These are phyloP conservation scores for Hypsizygus ulmarius DNA, from an alignment of 1,284 basidiomycete genomes.

Conservation along the genomic window DNA sequence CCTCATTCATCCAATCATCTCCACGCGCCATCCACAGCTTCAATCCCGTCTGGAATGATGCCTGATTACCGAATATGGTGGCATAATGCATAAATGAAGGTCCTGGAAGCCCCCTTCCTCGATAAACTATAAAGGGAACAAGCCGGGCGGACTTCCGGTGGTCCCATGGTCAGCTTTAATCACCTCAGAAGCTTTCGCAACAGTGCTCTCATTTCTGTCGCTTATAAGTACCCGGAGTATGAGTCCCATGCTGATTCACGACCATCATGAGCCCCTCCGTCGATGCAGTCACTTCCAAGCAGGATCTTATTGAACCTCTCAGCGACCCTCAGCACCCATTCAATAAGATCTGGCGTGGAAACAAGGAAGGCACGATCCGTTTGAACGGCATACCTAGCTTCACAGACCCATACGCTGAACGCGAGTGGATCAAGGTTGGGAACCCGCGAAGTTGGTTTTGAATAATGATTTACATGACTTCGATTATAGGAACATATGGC, in stretches of 20 bases:
- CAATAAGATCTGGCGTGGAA: constrained; percentile 20
- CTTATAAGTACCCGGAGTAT: too few relatives aligned
- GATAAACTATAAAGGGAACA: too few relatives aligned
- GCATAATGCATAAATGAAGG: too few relatives aligned
- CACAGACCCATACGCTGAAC: constrained; percentile 23
- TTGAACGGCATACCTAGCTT: constrained; percentile 24
- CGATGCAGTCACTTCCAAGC: not conserved
- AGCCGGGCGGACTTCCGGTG: too few relatives aligned
- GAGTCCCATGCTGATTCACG: not conserved
- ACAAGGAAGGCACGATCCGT: constrained; percentile 22
- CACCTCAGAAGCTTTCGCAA: too few relatives aligned
- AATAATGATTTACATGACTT: not conserved
- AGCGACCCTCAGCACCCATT: constrained; percentile 10
- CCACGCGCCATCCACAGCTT: too few relatives aligned
- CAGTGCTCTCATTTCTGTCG: too few relatives aligned
- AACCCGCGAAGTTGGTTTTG: not conserved
- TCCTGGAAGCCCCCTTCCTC: too few relatives aligned
- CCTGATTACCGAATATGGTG: too few relatives aligned
- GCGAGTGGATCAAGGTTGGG: constrained; percentile 28
- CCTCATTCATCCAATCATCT: too few relatives aligned
- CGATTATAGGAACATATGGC: constrained; percentile 25
- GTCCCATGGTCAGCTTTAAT: too few relatives aligned
- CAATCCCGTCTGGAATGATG: too few relatives aligned
- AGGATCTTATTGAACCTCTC: not conserved
- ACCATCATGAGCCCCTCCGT: constrained; percentile 16